Percentiles rank a stretch among this genome's conserved stretches.
Conservation (phyloP, 495 filamentous ascomycete species). For the Thermochaetoides thermophila region DNA sequence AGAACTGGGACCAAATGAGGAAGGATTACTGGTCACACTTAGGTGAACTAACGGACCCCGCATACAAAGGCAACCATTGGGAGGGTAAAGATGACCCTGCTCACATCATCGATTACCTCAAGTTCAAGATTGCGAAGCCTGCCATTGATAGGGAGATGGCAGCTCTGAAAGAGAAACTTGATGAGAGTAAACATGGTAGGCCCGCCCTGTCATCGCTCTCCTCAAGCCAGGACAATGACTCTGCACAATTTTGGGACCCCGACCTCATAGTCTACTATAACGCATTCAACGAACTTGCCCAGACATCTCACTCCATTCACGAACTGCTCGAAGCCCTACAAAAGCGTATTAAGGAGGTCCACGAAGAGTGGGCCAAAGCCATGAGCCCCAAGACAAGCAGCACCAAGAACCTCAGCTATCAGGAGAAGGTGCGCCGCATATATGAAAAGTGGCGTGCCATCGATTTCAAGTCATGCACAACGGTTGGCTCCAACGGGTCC, state of each 20-base stretch:
- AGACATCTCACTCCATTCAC: slow-evolving; percentile 15
- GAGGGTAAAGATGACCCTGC: slow-evolving; percentile 24
- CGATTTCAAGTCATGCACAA: slow-evolving; percentile 11
- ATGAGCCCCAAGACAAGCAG: slow-evolving; percentile 7
- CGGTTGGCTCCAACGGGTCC: slow-evolving; percentile 10
- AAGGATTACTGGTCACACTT: slow-evolving; percentile 24
- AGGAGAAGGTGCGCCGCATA: slow-evolving; percentile 26
- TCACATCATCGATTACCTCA: slow-evolving; percentile 61
- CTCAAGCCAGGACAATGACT: too few species aligned
- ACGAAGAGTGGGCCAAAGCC: slow-evolving; percentile 16
- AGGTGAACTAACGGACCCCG: slow-evolving; percentile 24
- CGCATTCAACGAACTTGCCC: slow-evolving; percentile 13
- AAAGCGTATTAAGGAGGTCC: slow-evolving; percentile 18
- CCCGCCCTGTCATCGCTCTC: too few species aligned
- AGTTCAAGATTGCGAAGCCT: slow-evolving; percentile 42
- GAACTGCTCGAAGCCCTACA: slow-evolving; percentile 20
- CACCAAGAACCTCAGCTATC: slow-evolving; percentile 12
- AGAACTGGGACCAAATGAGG: slow-evolving; percentile 38
- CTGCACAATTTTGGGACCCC: slow-evolving; percentile 26
- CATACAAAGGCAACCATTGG: slow-evolving; percentile 23
- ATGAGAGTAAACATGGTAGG: too few species aligned
- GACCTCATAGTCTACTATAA: slow-evolving; percentile 34
- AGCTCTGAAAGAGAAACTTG: too few species aligned
- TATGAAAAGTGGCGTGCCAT: slow-evolving; percentile 33
- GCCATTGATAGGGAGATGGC: slow-evolving; percentile 39